Conservation (phyloP, 202 grass and related monocot species). For the Cymbopogon flexuosus region DNA sequence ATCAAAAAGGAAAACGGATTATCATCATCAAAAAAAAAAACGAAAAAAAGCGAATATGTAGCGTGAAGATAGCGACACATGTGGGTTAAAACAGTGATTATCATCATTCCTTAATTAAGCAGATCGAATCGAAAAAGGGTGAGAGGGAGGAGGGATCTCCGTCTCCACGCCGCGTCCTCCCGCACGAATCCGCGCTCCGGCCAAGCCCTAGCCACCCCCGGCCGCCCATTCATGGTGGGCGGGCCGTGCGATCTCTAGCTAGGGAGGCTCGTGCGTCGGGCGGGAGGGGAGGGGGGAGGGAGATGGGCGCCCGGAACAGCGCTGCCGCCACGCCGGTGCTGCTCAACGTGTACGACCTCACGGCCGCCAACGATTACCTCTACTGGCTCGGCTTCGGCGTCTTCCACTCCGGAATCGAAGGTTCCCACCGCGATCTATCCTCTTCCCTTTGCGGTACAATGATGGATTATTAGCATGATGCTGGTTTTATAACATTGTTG, state of each 20-base stretch:
- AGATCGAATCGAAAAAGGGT: neutral
- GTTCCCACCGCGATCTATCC: neutral
- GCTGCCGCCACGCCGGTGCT: conserved; percentile 51
- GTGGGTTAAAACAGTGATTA: neutral
- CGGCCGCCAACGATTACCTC: conserved; percentile 77
- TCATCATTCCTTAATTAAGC: conserved; percentile 20
- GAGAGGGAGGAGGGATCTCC: neutral
- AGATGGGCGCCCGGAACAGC: conserved; percentile 38
- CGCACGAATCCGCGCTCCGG: conserved; percentile 34
- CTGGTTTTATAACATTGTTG: neutral
- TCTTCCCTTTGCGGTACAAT: neutral
- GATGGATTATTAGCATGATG: neutral
- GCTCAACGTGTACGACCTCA: conserved; percentile 90
- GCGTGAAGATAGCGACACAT: conserved; percentile 31
- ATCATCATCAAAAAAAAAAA: no score
- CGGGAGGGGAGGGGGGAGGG: neutral
- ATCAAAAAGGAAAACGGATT: no score
- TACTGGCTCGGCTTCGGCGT: conserved; percentile 81
- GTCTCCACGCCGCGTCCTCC: conserved; percentile 13
- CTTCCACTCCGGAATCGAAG: conserved; percentile 94
- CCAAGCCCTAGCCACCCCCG: conserved; percentile 36
- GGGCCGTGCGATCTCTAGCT: conserved; percentile 48
- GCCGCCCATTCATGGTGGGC: conserved; percentile 49
- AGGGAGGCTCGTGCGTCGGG: conserved; percentile 27
- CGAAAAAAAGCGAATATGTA: neutral